phyloP scores from a whole-genome alignment of 371 early-diverging fungal genomes.

The Mortierella sp. region DNA sequence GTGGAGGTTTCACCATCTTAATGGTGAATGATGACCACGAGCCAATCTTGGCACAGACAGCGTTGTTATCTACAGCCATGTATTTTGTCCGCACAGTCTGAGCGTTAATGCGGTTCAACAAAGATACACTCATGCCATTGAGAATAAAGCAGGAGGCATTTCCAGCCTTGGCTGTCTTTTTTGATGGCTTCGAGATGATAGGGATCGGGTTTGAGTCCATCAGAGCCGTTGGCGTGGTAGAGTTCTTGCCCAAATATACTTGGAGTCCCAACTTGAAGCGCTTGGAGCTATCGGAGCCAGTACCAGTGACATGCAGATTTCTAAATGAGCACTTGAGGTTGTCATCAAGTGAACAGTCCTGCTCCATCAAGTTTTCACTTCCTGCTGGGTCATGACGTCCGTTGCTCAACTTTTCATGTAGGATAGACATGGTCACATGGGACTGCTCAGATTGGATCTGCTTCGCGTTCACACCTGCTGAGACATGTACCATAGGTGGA shows the following conservation, averaged over 20 bases:
- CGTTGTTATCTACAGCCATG: conserved; percentile 65
- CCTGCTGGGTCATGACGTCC: conserved; percentile 7
- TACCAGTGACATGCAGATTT: conserved; percentile 76
- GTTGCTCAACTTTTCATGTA: conserved; percentile 45
- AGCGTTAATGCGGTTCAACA: conserved; percentile 84
- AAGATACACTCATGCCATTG: conserved; percentile 71
- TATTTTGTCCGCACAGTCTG: conserved; percentile 85
- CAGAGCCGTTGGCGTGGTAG: conserved; percentile 59
- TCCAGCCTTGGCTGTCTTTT: conserved; percentile 82
- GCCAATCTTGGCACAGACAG: conserved; percentile 73
- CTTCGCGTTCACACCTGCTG: conserved; percentile 52
- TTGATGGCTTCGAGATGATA: conserved; percentile 85
- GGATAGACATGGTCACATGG: conserved; percentile 69
- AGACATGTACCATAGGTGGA: conserved; percentile 75
- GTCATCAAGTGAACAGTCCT: conserved; percentile 36
- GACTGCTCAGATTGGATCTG: conserved; percentile 54
- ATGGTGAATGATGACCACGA: conserved; percentile 83
- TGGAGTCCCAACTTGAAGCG: conserved; percentile 73
- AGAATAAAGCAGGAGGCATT: conserved; percentile 76
- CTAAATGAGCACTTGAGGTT: conserved; percentile 53
- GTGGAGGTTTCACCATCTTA: conserved; percentile 62
- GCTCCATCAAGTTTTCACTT: conserved; percentile 50
- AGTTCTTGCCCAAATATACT: conserved; percentile 41
- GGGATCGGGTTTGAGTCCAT: conserved; percentile 77
- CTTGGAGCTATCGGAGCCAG: conserved; percentile 72